Conservation (phyloP, 78 protist genomes). For the Mastigamoeba balamuthi region DNA sequence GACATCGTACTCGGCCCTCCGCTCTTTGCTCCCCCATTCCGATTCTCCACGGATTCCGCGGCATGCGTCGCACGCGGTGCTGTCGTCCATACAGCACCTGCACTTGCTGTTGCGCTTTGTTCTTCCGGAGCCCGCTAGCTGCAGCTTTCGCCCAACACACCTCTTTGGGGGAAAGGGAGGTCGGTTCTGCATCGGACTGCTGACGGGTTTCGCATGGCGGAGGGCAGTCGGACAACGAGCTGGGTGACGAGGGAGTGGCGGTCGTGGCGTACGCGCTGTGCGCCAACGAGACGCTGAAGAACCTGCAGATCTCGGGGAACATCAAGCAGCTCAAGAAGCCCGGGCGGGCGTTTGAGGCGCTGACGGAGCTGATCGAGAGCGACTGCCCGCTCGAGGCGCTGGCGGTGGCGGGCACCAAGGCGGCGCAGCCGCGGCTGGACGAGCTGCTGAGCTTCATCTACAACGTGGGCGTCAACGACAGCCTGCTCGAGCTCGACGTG, state of each 20-base stretch:
- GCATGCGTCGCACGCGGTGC: too few species aligned
- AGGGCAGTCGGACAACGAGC: conserved; percentile 33
- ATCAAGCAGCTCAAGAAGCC: too few species aligned
- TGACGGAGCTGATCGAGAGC: not conserved
- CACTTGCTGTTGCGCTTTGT: too few species aligned
- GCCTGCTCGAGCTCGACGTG: conserved; percentile 23
- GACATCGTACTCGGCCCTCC: too few species aligned
- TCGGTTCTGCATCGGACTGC: too few species aligned
- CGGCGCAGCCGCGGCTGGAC: not conserved
- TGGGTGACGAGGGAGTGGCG: conserved; percentile 56
- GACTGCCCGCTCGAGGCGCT: not conserved
- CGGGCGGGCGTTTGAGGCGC: not conserved
- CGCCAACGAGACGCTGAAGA: conserved; percentile 17
- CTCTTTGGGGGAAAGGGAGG: too few species aligned
- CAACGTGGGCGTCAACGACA: conserved; percentile 33
- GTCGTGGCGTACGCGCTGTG: conserved; percentile 27
- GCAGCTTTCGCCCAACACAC: too few species aligned
- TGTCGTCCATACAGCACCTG: too few species aligned
- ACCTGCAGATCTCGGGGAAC: not conserved
- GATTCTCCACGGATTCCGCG: too few species aligned
- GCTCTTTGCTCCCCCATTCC: too few species aligned
- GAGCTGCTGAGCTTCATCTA: conserved; percentile 47
- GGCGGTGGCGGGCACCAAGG: not conserved
- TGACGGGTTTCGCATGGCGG: too few species aligned
- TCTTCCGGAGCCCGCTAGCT: too few species aligned